Evolutionary conservation across 495 filamentous ascomycete species (phyloP).

Genomic region (Hypoxylon lienhwacheense): DNA sequence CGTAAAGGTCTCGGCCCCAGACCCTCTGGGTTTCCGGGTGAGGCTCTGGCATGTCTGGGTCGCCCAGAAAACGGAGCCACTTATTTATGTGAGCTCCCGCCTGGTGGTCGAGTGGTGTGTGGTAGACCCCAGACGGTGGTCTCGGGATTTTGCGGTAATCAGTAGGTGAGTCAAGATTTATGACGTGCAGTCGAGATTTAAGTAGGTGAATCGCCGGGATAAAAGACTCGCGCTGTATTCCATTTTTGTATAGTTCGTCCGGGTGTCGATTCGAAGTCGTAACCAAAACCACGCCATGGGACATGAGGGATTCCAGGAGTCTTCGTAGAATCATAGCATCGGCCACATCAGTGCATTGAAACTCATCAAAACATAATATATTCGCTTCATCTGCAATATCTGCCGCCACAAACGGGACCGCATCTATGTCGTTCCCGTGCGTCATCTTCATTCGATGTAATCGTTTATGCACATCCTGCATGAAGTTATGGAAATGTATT

Average conservation of each 20-base stretch:
- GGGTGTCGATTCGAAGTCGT: slow-evolving; percentile 98
- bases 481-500: slow-evolving; percentile 99
- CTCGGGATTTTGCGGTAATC: slow-evolving; percentile 97
- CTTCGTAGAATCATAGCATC: slow-evolving; percentile 97
- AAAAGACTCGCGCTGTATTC: slow-evolving; percentile 93
- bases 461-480: slow-evolving; percentile 96
- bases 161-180: slow-evolving; percentile 92
- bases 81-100: slow-evolving; percentile 81
- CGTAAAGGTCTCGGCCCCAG: slow-evolving; percentile 88
- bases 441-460: slow-evolving; percentile 87
- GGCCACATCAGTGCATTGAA: slow-evolving; percentile 97
- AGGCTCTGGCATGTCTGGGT: slow-evolving; percentile 75
- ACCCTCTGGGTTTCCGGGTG: slow-evolving; percentile 78
- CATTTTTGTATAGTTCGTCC: slow-evolving; percentile 95
- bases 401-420: slow-evolving; percentile 87
- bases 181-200: slow-evolving; percentile 76
- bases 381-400: slow-evolving; percentile 83
- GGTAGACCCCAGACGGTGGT: slow-evolving; percentile 90
- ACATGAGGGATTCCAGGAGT: slow-evolving; percentile 86
- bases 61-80: slow-evolving; percentile 93
- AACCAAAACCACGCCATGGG: slow-evolving; percentile 92
- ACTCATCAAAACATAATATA: slow-evolving; percentile 97
- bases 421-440: slow-evolving; percentile 89
- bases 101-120: slow-evolving; percentile 73
- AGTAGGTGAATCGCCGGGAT: slow-evolving; percentile 93